Evolutionary conservation across 2,329 filamentous ascomycete genomes (phyloP).

Genomic region (Herpotrichia juniperi): DNA sequence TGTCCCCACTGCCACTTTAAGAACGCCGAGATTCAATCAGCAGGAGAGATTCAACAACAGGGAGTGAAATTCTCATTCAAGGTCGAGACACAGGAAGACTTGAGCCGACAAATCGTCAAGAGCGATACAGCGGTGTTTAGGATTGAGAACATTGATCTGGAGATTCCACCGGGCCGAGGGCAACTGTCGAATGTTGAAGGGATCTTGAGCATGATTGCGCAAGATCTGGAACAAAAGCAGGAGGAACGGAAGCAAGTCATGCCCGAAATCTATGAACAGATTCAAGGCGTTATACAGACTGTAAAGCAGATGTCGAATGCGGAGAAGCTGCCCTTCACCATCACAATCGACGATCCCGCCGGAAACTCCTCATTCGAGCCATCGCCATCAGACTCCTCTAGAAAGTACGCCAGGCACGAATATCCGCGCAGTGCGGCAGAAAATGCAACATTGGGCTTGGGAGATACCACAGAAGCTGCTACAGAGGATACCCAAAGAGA

Average conservation of each 20-base stretch:
- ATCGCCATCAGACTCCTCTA: constrained; percentile 73
- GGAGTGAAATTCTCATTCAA: constrained; percentile 84
- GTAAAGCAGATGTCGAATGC: constrained; percentile 79
- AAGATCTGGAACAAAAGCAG: constrained; percentile 83
- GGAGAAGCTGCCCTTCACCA: constrained; percentile 81
- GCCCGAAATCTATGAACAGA: constrained; percentile 79
- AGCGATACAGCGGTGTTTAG: constrained; percentile 85
- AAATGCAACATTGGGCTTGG: constrained; percentile 83
- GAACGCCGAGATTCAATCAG: constrained; percentile 93
- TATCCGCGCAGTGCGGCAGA: constrained; percentile 84
- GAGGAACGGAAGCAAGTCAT: constrained; percentile 77
- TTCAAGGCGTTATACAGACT: constrained; percentile 76
- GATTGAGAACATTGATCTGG: constrained; percentile 89
- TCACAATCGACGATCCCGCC: constrained; percentile 87
- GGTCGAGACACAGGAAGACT: constrained; percentile 73
- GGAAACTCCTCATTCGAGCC: constrained; percentile 98
- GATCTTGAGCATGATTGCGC: constrained; percentile 75
- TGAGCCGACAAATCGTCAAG: constrained; percentile 89
- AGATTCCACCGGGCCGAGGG: constrained; percentile 88
- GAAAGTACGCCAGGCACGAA: constrained; percentile 87
- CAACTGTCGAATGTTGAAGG: constrained; percentile 95
- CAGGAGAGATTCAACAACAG: constrained; percentile 88
- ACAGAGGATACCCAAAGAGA: constrained; percentile 20
- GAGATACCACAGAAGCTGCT: constrained; percentile 47
- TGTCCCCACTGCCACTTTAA: constrained; percentile 88